A percentile compares a stretch with the other conserved stretches of the same genome.
Evolutionary conservation across 257 asterid genomes (phyloP).

Genomic region (Rehmannia glutinosa): DNA sequence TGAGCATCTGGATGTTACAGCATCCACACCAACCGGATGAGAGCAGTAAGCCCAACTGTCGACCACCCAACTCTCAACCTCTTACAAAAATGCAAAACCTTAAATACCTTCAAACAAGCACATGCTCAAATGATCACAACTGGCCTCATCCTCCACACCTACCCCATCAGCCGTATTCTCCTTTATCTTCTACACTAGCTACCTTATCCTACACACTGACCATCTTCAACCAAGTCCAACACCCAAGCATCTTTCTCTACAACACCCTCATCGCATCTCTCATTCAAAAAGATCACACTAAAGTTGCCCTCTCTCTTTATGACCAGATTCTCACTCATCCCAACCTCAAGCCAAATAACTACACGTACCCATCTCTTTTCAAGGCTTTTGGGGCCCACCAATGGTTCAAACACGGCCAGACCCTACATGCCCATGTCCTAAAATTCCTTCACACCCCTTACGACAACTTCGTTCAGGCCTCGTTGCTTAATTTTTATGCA

Average conservation of each 20-base stretch:
- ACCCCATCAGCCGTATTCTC: slow-evolving; percentile 65
- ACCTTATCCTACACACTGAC: slow-evolving; percentile 44
- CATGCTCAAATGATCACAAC: slow-evolving; percentile 67
- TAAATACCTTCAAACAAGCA: slow-evolving; percentile 40
- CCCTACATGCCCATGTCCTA: slow-evolving; percentile 61
- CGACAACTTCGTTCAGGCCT: slow-evolving; percentile 63
- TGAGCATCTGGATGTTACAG: slow-evolving; percentile 22
- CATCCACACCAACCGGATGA: slow-evolving; percentile 34
- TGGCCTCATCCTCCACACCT: slow-evolving; percentile 61
- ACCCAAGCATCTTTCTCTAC: slow-evolving; percentile 63
- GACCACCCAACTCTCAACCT: slow-evolving; percentile 47
- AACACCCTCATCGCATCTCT: slow-evolving; percentile 62
- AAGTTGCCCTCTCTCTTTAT: slow-evolving; percentile 45
- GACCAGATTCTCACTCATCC: slow-evolving; percentile 24
- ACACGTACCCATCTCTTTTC: slow-evolving; percentile 72
- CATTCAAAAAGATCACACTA: slow-evolving; percentile 28
- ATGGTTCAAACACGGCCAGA: slow-evolving; percentile 49
- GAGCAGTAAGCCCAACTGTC: slow-evolving; percentile 35
- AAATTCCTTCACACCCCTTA: slow-evolving; percentile 48
- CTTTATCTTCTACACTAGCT: slow-evolving; percentile 42
- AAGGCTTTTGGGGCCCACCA: slow-evolving; percentile 50
- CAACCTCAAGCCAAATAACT: slow-evolving; percentile 46
- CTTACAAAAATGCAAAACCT: slow-evolving; percentile 53
- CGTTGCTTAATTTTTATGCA: slow-evolving; percentile 66
- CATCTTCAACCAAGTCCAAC: slow-evolving; percentile 38